phyloP scores from a whole-genome alignment of 345 rosid genomes.

The Eucalyptus lansdowneana region DNA sequence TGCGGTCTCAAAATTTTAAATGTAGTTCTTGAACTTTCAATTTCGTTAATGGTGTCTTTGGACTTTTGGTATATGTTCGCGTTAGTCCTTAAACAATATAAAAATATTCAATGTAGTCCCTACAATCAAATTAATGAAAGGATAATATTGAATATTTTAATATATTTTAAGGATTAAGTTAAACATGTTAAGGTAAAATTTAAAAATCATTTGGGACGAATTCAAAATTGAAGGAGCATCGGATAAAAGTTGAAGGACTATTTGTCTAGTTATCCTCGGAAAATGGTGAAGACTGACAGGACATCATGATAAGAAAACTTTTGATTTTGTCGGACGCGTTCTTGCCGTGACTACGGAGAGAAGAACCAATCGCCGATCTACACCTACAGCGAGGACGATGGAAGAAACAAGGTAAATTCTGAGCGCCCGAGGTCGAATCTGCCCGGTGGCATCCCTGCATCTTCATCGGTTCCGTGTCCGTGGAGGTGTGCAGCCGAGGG shows the following conservation, averaged over 20 bases:
- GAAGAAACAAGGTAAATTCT: background rate
- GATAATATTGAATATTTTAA: no score
- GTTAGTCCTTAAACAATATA: fast-evolving
- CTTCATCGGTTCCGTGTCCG: background rate
- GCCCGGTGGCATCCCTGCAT: background rate
- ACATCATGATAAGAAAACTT: no score
- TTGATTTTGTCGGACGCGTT: no score
- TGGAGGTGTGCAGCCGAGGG: background rate
- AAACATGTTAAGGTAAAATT: no score
- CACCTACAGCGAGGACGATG: background rate
- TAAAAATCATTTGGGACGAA: fast-evolving
- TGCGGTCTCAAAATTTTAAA: fast-evolving
- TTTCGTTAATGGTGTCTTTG: fast-evolving
- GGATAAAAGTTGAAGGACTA: no score
- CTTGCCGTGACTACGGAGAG: no score
- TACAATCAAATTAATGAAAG: no score
- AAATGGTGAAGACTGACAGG: no score
- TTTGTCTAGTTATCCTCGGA: no score
- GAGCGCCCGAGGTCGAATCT: background rate
- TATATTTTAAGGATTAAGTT: no score
- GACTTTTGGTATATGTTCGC: fast-evolving
- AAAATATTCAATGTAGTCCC: no score
- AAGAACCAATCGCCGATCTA: background rate
- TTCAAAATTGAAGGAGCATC: fast-evolving
- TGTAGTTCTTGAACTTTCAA: no score